Evolutionary conservation across 495 filamentous ascomycete genomes (phyloP).

Genomic region (Aspergillus cristatus): DNA sequence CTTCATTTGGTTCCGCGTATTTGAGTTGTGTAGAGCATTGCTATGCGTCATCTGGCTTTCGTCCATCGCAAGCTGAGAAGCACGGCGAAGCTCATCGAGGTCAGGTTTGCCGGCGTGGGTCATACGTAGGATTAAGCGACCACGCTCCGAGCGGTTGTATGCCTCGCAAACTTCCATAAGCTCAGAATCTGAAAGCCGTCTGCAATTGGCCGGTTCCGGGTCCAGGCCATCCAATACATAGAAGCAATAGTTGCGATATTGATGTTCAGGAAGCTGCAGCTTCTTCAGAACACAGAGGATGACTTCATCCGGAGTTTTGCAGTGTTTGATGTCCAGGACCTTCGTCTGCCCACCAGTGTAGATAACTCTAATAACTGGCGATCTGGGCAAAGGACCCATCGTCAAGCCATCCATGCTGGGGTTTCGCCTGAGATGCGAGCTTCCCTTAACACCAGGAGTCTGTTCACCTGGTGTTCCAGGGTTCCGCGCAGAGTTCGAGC

Average conservation of each 20-base stretch:
- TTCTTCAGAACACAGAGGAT: conserved; percentile 79
- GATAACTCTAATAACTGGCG: conserved; percentile 82
- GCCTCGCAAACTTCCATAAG: conserved; percentile 72
- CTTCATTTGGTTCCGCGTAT: conserved; percentile 61
- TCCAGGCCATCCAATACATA: conserved; percentile 77
- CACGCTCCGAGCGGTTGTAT: conserved; percentile 57
- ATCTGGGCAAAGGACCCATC: conserved; percentile 72
- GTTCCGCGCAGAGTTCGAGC: conserved; percentile 36
- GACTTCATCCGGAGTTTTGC: conserved; percentile 83
- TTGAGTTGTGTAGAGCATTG: conserved; percentile 52
- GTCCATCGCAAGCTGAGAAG: conserved; percentile 73
- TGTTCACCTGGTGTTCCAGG: conserved; percentile 36
- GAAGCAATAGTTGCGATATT: conserved; percentile 73
- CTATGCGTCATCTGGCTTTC: conserved; percentile 66
- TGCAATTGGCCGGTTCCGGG: conserved; percentile 65
- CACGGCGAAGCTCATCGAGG: conserved; percentile 66
- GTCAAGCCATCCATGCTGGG: conserved; percentile 71
- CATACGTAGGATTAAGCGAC: conserved; percentile 81
- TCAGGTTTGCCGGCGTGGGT: conserved; percentile 82
- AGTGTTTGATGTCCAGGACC: conserved; percentile 80
- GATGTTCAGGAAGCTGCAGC: conserved; percentile 63
- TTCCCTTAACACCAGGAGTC: conserved; percentile 24
- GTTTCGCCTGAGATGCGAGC: conserved; percentile 43
- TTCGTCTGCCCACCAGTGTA: conserved; percentile 84
- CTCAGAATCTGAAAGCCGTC: conserved; percentile 73